Base-by-base conservation (phyloP, 345 rosid genomes). In the Anacardium occidentale region DNA sequence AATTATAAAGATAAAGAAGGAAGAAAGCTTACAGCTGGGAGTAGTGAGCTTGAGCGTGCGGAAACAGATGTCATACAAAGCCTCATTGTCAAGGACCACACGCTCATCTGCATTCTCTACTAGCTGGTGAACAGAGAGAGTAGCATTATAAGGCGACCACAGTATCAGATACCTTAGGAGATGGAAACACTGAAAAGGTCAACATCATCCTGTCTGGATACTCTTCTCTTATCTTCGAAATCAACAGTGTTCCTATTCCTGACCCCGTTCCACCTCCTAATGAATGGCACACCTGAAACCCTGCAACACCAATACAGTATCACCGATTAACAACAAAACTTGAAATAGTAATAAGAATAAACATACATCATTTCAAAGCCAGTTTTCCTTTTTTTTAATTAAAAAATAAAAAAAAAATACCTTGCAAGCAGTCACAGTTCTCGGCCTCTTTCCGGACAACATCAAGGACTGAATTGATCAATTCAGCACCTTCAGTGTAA, bases 401-500 rank as follows among this genome's bases (percentile, higher is more conserved):
- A 5, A 11, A 17, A 34, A 34, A 1, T 34, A 3, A 3, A 0
- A 34, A 11, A 48, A 2, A 5, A 8, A 17, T 74, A 87, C 91
- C 91, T 73, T 87, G 91, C 34, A 87, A 79, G 79, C 89, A 87
- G 76, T 87, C 87, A 64, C 91, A 87, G 76, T 87, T 87, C 80
- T 87, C 89, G 0, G 91, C 91, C 70, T 85, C 91, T 55, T 87
- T 87, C 56, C 91, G 79, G 4, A 87, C 90, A 17, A 87, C 88
- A 32, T 87, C 88, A 8, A 87, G 87, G 14, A 87, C 90, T 0
- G 90, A 87, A 68, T 87, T 88, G 10, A 87, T 87, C 56, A 85
- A 60, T 79, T 87, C 90, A 3, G 90, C 88, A 1, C 90, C 90
- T 67, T 87, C 90, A 0, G 90, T 87, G 68, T 87, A 87, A 71